Evolutionary conservation across 768 basidiomycete genomes (phyloP), one percentile per base, ranked within the genome.

Genomic region (Trametes gibbosa): DNA sequence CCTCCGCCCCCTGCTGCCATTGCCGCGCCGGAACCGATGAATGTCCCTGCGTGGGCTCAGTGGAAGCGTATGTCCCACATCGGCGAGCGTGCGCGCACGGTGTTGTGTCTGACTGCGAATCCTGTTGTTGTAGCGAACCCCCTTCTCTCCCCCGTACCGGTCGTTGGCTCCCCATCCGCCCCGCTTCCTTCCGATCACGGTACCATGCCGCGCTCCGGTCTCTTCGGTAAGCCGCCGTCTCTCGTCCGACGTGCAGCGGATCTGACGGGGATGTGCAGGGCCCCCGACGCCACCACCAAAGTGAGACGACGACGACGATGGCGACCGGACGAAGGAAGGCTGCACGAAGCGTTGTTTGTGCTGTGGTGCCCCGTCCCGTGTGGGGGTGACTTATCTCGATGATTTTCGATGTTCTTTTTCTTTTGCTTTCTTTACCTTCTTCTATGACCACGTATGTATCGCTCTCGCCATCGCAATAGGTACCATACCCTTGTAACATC

Each of bases 11-110:
- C 65, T 67, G 73, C 74, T 9, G 68, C 75, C 0, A 70, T 72
- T 5, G 72, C 75, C 13, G 77, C 75, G 17, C 77, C 77, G 0
- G 75, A 79, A 0, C 69, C 67, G 0, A 76, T 82, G 0, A 80
- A 82, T 65, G 78, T 83, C 27, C 89, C 89, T n/a, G 82, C 90
- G 1, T 92, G 90, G 90, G 84, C 90, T 0, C 89, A 91, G 65
- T 92, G 90, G 90, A 79, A 85, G 77, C 90, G 90, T 92, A 69
- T 53, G 83, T 78, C 12, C 6, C 37, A 6, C 21, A 8, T 37
- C 37, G 5, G 17, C 25, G 10, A 17, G 16, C 34, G 12, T 34
- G 32, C 27, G 8, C 13, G n/a, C 19, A 39, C 6, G 29, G 45
- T 24, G 6, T 6, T 17, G 3, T 19, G 14, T 32, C 12, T 42